Evolutionary conservation across 2,329 filamentous ascomycete genomes (phyloP).

Genomic region (Cytospora leucostoma): DNA sequence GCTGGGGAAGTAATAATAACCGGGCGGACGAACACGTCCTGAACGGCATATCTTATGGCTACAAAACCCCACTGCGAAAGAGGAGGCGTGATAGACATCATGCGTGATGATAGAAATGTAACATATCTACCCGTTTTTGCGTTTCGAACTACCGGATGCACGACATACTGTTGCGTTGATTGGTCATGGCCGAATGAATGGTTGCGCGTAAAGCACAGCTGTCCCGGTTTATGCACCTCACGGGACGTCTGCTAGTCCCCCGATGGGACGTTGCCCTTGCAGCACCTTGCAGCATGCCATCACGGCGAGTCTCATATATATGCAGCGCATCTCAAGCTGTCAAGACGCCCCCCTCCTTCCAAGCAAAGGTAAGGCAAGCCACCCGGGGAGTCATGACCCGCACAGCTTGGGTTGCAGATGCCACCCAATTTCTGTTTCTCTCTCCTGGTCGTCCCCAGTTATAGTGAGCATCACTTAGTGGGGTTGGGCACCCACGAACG

Average conservation of each 20-base stretch:
- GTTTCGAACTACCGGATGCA: conserved; percentile 13
- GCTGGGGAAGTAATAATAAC: conserved; percentile 9
- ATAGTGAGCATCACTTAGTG: conserved; percentile 7
- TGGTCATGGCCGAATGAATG: background rate
- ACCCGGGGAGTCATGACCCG: background rate
- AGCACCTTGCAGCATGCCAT: conserved; percentile 9
- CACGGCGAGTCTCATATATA: background rate
- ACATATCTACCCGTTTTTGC: conserved; percentile 15
- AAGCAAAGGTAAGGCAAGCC: background rate
- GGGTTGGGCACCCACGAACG: background rate
- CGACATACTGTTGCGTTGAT: conserved; percentile 15
- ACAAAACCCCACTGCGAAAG: background rate
- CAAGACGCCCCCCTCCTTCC: background rate
- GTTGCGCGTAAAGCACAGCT: conserved; percentile 15
- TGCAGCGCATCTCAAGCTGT: background rate
- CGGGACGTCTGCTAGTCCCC: background rate
- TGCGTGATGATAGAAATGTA: conserved; percentile 10
- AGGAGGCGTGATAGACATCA: conserved; percentile 16
- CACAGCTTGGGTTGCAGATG: conserved; percentile 1
- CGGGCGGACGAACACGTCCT: conserved; percentile 1
- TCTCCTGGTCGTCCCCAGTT: background rate
- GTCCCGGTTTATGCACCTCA: background rate
- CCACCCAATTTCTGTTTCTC: conserved; percentile 11
- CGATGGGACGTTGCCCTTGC: conserved; percentile 22
- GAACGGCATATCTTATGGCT: background rate